These are phyloP conservation scores for Gyromitra esculenta DNA, from an alignment of 2,329 filamentous ascomycete species.

Conservation along the genomic window DNA sequence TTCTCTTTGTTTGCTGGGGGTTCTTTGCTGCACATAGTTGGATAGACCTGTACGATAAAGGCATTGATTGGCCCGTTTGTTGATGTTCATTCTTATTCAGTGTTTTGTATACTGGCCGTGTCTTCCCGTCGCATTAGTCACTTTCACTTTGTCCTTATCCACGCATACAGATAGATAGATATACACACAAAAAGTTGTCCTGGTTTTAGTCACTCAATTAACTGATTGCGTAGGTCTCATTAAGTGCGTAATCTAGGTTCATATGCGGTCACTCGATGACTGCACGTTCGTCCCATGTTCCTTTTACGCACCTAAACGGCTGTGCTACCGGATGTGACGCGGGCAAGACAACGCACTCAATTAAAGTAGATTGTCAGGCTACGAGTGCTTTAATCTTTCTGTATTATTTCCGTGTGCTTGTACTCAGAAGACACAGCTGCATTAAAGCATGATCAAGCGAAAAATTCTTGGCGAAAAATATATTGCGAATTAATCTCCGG, in stretches of 20 bases:
- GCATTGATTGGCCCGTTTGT: slow-evolving; percentile 25
- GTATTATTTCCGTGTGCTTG: not conserved
- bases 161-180: not conserved
- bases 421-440: not conserved
- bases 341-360: not conserved
- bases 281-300: slow-evolving; percentile 4
- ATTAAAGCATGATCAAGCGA: not conserved
- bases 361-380: not conserved
- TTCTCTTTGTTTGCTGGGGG: not conserved
- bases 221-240: not conserved
- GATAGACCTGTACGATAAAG: slow-evolving; percentile 42
- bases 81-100: not conserved
- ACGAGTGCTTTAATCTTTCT: not conserved
- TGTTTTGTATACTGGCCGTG: not conserved
- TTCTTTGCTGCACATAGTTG: slow-evolving; percentile 37
- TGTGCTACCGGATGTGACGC: not conserved
- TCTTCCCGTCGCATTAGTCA: not conserved
- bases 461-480: too few species aligned
- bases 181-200: not conserved
- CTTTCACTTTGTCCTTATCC: not conserved
- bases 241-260: not conserved
- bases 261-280: not conserved
- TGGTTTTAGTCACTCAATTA: not conserved
- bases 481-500: too few species aligned
- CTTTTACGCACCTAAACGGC: not conserved